A percentile compares a stretch with the other conserved stretches of the same genome.
phyloP scores from a whole-genome alignment of 768 basidiomycete genomes.

The Lyophyllum shimeji region DNA sequence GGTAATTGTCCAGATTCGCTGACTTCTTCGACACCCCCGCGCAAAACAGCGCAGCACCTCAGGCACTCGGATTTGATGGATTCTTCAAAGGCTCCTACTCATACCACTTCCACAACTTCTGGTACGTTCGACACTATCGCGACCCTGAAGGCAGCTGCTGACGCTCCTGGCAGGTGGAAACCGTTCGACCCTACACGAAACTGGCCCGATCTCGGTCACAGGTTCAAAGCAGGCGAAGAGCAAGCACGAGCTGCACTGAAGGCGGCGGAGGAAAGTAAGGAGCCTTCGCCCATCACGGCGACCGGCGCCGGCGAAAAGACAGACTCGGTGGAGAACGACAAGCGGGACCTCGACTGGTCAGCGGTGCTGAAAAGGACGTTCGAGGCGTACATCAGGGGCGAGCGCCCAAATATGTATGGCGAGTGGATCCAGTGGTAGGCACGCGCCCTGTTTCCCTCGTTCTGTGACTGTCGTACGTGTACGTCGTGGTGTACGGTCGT shows the following conservation, averaged over 20 bases:
- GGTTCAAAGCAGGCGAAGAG: conserved; percentile 75
- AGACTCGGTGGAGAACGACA: conserved; percentile 54
- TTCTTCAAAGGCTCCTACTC: conserved; percentile 94
- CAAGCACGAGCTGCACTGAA: conserved; percentile 48
- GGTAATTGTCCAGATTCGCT: conserved; percentile 53
- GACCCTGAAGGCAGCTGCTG: neutral
- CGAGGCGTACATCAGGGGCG: conserved; percentile 84
- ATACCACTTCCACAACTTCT: conserved; percentile 94
- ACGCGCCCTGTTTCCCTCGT: neutral
- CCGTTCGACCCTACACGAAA: conserved; percentile 87
- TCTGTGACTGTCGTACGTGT: neutral
- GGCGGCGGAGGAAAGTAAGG: conserved; percentile 23
- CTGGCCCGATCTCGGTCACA: conserved; percentile 85
- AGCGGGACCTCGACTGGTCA: conserved; percentile 82
- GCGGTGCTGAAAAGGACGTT: conserved; percentile 93
- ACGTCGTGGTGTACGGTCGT: neutral
- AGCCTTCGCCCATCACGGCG: conserved; percentile 9
- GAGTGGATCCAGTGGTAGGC: conserved; percentile 56
- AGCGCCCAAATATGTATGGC: conserved; percentile 92
- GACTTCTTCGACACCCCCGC: conserved; percentile 81
- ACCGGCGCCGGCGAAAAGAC: conserved; percentile 21
- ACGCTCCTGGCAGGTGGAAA: conserved; percentile 69
- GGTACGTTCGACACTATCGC: conserved; percentile 42
- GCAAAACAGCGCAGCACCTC: conserved; percentile 71
- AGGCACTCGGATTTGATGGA: conserved; percentile 82